These are phyloP conservation scores for Paraleonurus japonicus DNA, from an alignment of 257 asterid genomes.

Conservation along the genomic window DNA sequence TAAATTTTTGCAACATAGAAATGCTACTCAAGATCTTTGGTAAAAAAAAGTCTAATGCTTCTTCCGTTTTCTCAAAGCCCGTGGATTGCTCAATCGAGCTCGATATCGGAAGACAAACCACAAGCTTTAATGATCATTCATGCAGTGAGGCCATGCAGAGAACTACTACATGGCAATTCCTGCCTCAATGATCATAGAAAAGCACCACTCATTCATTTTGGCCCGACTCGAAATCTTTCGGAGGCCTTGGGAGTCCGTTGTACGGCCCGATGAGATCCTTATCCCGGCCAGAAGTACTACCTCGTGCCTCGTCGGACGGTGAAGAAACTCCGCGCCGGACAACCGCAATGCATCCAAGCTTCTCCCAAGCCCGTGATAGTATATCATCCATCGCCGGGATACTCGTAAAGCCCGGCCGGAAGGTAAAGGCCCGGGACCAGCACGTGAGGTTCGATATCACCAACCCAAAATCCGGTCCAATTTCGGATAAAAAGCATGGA, in stretches of 20 bases:
- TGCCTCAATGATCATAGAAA: slow-evolving; percentile 52
- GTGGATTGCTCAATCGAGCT: neutral
- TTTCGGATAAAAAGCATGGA: neutral
- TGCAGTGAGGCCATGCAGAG: slow-evolving; percentile 58
- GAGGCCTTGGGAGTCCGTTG: slow-evolving; percentile 63
- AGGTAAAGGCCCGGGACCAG: slow-evolving; percentile 32
- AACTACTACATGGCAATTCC: slow-evolving; percentile 74
- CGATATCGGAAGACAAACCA: slow-evolving; percentile 9
- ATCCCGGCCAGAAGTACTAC: slow-evolving; percentile 59
- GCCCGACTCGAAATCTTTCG: slow-evolving; percentile 61
- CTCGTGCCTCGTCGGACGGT: slow-evolving; percentile 56
- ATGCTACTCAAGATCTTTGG: slow-evolving; percentile 47
- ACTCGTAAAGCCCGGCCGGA: slow-evolving; percentile 42
- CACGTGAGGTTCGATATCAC: slow-evolving; percentile 41
- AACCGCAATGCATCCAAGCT: neutral
- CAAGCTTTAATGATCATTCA: slow-evolving; percentile 61
- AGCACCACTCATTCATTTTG: slow-evolving; percentile 51
- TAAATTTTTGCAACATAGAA: neutral
- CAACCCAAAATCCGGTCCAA: slow-evolving; percentile 16
- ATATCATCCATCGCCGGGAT: slow-evolving; percentile 37
- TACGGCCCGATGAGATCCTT: slow-evolving; percentile 58
- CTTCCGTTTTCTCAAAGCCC: neutral
- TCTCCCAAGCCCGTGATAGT: slow-evolving; percentile 9
- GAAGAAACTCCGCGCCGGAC: slow-evolving; percentile 50
- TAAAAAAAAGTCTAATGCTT: slow-evolving; percentile 19